These are phyloP conservation scores for Hapsidospora chrysogenum DNA, from an alignment of 495 filamentous ascomycete species.

Conservation along the genomic window DNA sequence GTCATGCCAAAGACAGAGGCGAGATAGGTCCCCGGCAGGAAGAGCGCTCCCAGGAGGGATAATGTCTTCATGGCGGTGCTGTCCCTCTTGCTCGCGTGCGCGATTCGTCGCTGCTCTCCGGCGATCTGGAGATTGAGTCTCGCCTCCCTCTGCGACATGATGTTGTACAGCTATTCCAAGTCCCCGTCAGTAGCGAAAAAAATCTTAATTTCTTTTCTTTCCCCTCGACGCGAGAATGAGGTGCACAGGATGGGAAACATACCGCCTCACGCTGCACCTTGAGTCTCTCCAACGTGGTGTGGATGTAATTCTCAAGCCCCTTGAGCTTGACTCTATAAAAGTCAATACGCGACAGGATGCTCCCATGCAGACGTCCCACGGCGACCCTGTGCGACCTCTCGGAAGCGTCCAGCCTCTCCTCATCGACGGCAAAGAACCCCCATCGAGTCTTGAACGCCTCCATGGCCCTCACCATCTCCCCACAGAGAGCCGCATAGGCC, in stretches of 20 bases:
- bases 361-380: slow-evolving; percentile 22
- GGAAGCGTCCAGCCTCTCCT: slow-evolving; percentile 6
- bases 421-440: neutral
- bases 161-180: slow-evolving; percentile 30
- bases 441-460: slow-evolving; percentile 17
- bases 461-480: slow-evolving; percentile 24
- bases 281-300: slow-evolving; percentile 33
- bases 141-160: slow-evolving; percentile 39
- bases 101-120: slow-evolving; percentile 35
- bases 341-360: slow-evolving; percentile 29
- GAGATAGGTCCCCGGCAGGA: slow-evolving; percentile 36
- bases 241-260: slow-evolving; percentile 11
- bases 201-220: slow-evolving; percentile 1
- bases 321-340: slow-evolving; percentile 36
- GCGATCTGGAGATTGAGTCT: slow-evolving; percentile 40
- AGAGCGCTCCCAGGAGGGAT: slow-evolving; percentile 36
- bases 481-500: slow-evolving; percentile 35
- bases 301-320: slow-evolving; percentile 38
- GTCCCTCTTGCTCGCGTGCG: slow-evolving; percentile 38
- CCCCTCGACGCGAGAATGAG: too few relatives aligned
- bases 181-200: slow-evolving; percentile 3
- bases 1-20: slow-evolving; percentile 39
- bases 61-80: slow-evolving; percentile 39
- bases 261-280: slow-evolving; percentile 36
- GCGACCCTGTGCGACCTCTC: slow-evolving; percentile 7